Conservation (phyloP, 805 yeast genomes). For the Saccharomycopsis vini region DNA sequence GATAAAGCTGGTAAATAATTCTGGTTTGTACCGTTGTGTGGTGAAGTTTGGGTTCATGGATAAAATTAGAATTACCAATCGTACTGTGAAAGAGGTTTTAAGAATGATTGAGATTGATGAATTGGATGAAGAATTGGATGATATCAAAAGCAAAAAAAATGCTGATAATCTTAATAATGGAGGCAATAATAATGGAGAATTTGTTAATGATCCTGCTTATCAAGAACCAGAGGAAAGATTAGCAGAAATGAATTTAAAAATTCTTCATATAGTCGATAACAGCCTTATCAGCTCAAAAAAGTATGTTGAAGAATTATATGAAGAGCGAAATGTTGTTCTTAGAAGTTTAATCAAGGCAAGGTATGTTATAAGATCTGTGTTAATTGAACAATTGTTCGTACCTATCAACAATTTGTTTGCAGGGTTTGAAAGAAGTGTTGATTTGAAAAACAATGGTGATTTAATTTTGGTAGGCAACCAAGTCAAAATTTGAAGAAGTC, state of each 20-base stretch:
- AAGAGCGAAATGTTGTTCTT: conserved; percentile 3
- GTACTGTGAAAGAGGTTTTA: conserved; percentile 21
- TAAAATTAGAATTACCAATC: conserved; percentile 21
- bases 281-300: conserved; percentile 20
- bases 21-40: conserved; percentile 41
- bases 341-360: neutral
- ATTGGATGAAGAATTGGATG: conserved; percentile 19
- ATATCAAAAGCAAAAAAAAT: neutral
- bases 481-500: conserved; percentile 9
- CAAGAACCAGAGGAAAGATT: conserved; percentile 2
- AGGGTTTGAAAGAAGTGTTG: conserved; percentile 10
- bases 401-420: conserved; percentile 20
- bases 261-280: conserved; percentile 25
- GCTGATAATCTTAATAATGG: conserved; percentile 3
- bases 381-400: conserved; percentile 20
- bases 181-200: neutral
- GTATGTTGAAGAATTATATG: neutral
- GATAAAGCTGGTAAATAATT: conserved; percentile 26
- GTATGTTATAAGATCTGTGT: conserved; percentile 5
- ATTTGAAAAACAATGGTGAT: conserved; percentile 19
- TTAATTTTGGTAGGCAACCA: conserved; percentile 22
- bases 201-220: conserved; percentile 8
- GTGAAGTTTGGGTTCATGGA: conserved; percentile 45
- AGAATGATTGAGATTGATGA: conserved; percentile 6
- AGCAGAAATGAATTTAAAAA: conserved; percentile 15